Percentiles rank a stretch among this genome's conserved stretches.
phyloP scores from a whole-genome alignment of 371 early-diverging fungal species.

The Phascolomyces articulosus region DNA sequence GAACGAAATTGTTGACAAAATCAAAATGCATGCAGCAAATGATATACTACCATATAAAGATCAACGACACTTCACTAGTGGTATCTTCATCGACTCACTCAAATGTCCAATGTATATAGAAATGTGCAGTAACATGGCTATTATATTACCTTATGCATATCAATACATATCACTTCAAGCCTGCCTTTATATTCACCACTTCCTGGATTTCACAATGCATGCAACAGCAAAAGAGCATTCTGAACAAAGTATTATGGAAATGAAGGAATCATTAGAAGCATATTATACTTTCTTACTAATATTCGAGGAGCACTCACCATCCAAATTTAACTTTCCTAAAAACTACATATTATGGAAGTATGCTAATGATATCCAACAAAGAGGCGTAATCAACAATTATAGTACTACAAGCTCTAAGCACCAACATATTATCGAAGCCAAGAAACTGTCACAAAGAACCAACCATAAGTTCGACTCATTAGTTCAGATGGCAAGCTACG shows the following conservation, averaged over 20 bases:
- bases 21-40: too few species aligned
- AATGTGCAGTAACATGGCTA: neutral
- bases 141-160: neutral
- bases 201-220: neutral
- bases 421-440: too few species aligned
- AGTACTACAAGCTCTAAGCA: neutral
- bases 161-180: neutral
- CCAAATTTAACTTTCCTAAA: neutral
- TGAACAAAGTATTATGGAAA: neutral
- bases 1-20: neutral
- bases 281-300: neutral
- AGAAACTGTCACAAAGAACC: too few species aligned
- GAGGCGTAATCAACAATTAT: neutral
- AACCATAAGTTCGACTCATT: too few species aligned
- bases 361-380: neutral
- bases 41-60: neutral
- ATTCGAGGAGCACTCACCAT: neutral
- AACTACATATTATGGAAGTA: neutral
- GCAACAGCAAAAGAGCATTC: neutral
- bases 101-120: neutral
- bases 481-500: too few species aligned
- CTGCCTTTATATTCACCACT: neutral
- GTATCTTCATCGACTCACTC: neutral
- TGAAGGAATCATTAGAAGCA: neutral
- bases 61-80: neutral